These are phyloP conservation scores for Pezicula radicicola DNA, from an alignment of 2,329 filamentous ascomycete species.

Conservation along the genomic window DNA sequence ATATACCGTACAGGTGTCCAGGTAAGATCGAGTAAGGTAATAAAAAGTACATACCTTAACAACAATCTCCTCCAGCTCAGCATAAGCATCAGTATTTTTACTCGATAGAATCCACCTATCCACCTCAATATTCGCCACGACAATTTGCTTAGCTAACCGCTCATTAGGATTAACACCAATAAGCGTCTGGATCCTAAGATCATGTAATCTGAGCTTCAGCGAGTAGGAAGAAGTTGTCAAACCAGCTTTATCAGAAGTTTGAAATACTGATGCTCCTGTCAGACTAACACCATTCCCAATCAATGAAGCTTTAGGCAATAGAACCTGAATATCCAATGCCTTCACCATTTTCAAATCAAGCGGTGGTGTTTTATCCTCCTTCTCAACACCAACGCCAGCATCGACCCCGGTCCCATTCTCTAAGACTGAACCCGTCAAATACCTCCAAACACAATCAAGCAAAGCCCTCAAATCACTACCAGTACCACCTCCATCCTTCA, in stretches of 20 bases:
- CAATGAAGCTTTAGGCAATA: constrained; percentile 66
- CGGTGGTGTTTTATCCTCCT: too few species aligned
- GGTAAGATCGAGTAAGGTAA: neutral
- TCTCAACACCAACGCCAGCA: constrained; percentile 13
- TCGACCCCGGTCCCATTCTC: neutral
- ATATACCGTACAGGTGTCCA: neutral
- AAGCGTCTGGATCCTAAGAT: constrained; percentile 61
- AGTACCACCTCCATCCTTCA: neutral
- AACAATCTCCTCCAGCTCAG: constrained; percentile 54
- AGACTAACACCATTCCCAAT: constrained; percentile 59
- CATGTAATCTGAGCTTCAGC: constrained; percentile 39
- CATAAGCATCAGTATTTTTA: constrained; percentile 46
- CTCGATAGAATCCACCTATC: constrained; percentile 39
- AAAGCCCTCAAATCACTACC: constrained; percentile 3
- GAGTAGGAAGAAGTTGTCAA: constrained; percentile 20
- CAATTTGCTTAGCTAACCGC: constrained; percentile 61
- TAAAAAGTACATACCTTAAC: constrained; percentile 50
- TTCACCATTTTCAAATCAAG: constrained; percentile 36
- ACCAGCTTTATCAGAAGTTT: constrained; percentile 8
- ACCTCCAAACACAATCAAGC: neutral
- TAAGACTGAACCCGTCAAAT: constrained; percentile 12
- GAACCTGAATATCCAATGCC: constrained; percentile 49
- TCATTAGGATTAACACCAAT: constrained; percentile 74
- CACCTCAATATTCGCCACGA: constrained; percentile 60
- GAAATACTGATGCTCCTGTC: constrained; percentile 38